A percentile compares a stretch with the other conserved stretches of the same genome.
Conservation (phyloP, 2,329 filamentous ascomycete species). For the Ophiostoma himal-ulmi region DNA sequence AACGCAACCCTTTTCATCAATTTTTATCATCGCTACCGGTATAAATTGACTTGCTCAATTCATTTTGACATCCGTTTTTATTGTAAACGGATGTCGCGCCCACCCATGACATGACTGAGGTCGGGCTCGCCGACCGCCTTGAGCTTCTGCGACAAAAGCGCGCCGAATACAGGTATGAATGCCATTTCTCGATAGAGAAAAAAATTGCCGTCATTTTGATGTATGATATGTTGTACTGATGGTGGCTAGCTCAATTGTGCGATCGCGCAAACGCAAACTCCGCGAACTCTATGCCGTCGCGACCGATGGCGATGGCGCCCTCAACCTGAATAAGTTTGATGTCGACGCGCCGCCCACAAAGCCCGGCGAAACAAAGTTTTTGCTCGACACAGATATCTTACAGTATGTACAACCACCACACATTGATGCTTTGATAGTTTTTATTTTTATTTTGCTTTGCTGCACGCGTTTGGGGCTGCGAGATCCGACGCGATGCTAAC, state of each 20-base stretch:
- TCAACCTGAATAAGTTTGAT: conserved; percentile 52
- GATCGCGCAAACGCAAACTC: conserved; percentile 85
- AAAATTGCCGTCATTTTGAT: conserved; percentile 47
- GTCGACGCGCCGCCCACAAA: conserved; percentile 51
- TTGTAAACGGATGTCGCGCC: conserved; percentile 64
- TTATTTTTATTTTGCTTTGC: conserved; percentile 12
- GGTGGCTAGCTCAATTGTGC: conserved; percentile 59
- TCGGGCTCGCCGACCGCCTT: conserved; percentile 59
- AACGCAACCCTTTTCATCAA: conserved; percentile 37
- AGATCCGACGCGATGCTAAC: conserved; percentile 24
- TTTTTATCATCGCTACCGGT: conserved; percentile 31
- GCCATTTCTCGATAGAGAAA: conserved; percentile 41
- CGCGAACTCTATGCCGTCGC: conserved; percentile 78
- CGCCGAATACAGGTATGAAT: conserved; percentile 55
- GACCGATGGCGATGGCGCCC: conserved; percentile 59
- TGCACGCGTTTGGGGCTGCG: conserved; percentile 17
- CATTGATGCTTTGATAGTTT: conserved; percentile 21
- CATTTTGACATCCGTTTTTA: conserved; percentile 51
- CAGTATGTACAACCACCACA: conserved; percentile 46
- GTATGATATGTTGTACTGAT: conserved; percentile 42
- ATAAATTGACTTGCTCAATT: conserved; percentile 34
- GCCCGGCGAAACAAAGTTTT: conserved; percentile 49
- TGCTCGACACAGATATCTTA: conserved; percentile 52
- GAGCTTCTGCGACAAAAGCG: conserved; percentile 61
- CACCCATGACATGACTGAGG: conserved; percentile 66